These are phyloP conservation scores for Penicillium sp. DNA, from an alignment of 2,329 filamentous ascomycete species.

Conservation along the genomic window DNA sequence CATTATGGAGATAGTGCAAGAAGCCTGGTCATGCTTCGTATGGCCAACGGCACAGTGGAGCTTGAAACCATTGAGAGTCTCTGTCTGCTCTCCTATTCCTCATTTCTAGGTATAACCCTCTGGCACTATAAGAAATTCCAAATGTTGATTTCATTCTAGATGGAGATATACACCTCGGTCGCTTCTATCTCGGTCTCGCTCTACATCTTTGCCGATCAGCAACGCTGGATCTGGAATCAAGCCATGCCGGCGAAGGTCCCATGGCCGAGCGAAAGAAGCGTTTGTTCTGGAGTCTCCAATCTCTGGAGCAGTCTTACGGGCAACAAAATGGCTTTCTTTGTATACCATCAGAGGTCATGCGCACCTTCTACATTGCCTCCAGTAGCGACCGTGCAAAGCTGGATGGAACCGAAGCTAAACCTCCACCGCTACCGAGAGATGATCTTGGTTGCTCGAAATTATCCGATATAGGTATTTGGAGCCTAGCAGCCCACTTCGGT, in stretches of 20 bases:
- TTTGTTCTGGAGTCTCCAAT: conserved; percentile 53
- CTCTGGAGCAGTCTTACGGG: conserved; percentile 52
- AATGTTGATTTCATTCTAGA: conserved; percentile 34
- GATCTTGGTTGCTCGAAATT: conserved; percentile 44
- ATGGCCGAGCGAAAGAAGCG: conserved; percentile 48
- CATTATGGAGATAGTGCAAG: conserved; percentile 42
- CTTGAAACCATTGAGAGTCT: conserved; percentile 52
- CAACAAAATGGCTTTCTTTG: conserved; percentile 47
- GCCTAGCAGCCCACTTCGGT: conserved; percentile 49
- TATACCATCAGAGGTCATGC: conserved; percentile 44
- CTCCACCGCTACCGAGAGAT: conserved; percentile 47
- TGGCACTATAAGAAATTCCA: too few species aligned
- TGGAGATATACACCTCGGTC: conserved; percentile 50
- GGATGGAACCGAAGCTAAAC: conserved; percentile 31
- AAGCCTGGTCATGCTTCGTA: conserved; percentile 47
- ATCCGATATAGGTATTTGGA: conserved; percentile 52
- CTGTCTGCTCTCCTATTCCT: conserved; percentile 51
- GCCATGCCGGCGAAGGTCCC: conserved; percentile 39
- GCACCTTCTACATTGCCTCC: conserved; percentile 32
- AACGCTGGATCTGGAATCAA: conserved; percentile 47
- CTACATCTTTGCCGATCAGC: conserved; percentile 53
- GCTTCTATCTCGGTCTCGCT: conserved; percentile 52
- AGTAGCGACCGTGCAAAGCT: conserved; percentile 17
- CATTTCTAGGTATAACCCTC: conserved; percentile 47
- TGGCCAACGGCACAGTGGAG: conserved; percentile 52